These are phyloP conservation scores for Fulvia fulva DNA, from an alignment of 2,329 filamentous ascomycete genomes.

Conservation along the genomic window DNA sequence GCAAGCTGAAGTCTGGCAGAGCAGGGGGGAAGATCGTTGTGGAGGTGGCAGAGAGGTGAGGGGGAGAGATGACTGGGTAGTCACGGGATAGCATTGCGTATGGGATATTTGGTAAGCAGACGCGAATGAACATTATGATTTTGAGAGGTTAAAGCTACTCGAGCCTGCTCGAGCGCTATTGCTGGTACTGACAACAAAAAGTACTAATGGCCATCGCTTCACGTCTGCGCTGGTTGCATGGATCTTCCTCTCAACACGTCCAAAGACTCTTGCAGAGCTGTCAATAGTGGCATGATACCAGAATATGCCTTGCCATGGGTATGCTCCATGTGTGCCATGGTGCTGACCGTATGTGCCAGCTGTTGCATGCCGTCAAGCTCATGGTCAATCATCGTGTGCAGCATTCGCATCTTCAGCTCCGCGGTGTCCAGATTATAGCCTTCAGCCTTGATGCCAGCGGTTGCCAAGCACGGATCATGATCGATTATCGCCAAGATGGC, in stretches of 20 bases:
- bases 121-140: neutral
- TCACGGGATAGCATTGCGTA: too few relatives aligned
- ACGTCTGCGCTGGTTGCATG: neutral
- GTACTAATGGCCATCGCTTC: neutral
- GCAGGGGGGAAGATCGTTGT: slow-evolving; percentile 58
- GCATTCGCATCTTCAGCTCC: neutral
- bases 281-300: neutral
- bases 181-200: too few relatives aligned
- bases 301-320: neutral
- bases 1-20: slow-evolving; percentile 53
- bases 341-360: neutral
- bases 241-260: neutral
- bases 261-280: neutral
- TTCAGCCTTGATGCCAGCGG: neutral
- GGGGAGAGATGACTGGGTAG: too few relatives aligned
- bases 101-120: too few relatives aligned
- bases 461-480: neutral
- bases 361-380: neutral
- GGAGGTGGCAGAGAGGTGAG: slow-evolving; percentile 14
- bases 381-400: neutral
- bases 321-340: neutral
- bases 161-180: neutral
- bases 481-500: neutral
- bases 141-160: neutral
- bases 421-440: neutral